These are phyloP conservation scores for Sclerotinia subarctica DNA, from an alignment of 2,329 filamentous ascomycete species.

Conservation along the genomic window DNA sequence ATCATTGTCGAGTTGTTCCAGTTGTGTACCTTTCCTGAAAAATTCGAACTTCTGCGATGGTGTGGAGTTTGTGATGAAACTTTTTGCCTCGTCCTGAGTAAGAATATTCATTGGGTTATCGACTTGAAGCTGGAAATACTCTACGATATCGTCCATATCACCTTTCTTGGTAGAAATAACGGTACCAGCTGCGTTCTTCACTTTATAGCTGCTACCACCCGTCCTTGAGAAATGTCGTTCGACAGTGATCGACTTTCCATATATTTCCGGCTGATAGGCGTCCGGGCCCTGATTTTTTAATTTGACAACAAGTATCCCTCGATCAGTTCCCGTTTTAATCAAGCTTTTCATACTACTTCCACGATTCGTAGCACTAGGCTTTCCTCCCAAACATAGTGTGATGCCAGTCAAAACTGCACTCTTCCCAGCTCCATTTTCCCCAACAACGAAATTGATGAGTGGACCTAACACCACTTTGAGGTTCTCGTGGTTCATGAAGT, in stretches of 20 bases:
- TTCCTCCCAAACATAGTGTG: conserved; percentile 90
- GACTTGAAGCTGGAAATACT: conserved; percentile 90
- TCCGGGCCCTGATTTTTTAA: conserved; percentile 88
- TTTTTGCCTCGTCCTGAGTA: conserved; percentile 90
- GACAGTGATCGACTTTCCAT: conserved; percentile 82
- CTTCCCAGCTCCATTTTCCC: conserved; percentile 96
- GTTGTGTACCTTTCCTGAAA: conserved; percentile 89
- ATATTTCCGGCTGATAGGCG: conserved; percentile 78
- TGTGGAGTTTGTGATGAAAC: conserved; percentile 84
- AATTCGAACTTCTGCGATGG: conserved; percentile 90
- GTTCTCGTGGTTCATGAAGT: conserved; percentile 94
- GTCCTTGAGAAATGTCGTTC: conserved; percentile 80
- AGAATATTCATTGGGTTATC: conserved; percentile 96
- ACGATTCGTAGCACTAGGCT: conserved; percentile 88
- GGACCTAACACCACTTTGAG: conserved; percentile 84
- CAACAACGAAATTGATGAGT: conserved; percentile 96
- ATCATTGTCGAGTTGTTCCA: conserved; percentile 88
- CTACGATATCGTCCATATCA: conserved; percentile 88
- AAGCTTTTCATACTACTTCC: conserved; percentile 85
- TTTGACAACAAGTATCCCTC: conserved; percentile 71
- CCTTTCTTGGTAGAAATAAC: conserved; percentile 77
- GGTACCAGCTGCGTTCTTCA: conserved; percentile 70
- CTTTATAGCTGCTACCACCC: conserved; percentile 74
- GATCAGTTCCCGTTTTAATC: conserved; percentile 83
- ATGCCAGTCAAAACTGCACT: conserved; percentile 92